phyloP scores from a whole-genome alignment of 352 stramenopile genomes.

The Pythium guiyangense region DNA sequence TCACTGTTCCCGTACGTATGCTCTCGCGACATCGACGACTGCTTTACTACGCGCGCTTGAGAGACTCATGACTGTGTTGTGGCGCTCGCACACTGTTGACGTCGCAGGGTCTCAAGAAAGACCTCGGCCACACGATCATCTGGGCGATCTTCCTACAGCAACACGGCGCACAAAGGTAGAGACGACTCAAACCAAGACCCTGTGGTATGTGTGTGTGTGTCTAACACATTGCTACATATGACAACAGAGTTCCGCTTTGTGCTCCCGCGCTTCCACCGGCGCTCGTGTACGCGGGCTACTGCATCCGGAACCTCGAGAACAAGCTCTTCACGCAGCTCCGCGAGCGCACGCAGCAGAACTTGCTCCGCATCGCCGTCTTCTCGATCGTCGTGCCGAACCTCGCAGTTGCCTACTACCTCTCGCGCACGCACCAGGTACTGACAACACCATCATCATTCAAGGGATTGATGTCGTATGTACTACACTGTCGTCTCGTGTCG shows the following conservation, averaged over 20 bases:
- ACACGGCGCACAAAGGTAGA: slow-evolving; percentile 74
- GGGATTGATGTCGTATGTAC: too few relatives aligned
- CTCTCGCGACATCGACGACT: too few relatives aligned
- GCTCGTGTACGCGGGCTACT: slow-evolving; percentile 76
- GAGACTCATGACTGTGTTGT: not conserved
- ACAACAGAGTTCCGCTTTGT: slow-evolving; percentile 79
- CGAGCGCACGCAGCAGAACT: slow-evolving; percentile 45
- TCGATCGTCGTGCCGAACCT: slow-evolving; percentile 62
- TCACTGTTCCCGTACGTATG: slow-evolving; percentile 45
- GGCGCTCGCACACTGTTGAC: too few relatives aligned
- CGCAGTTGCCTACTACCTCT: slow-evolving; percentile 63
- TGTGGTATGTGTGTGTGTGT: not conserved
- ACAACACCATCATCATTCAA: too few relatives aligned
- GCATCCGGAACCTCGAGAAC: slow-evolving; percentile 62
- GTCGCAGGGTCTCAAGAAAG: slow-evolving; percentile 50
- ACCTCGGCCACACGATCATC: slow-evolving; percentile 57
- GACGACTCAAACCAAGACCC: not conserved
- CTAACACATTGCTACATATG: too few relatives aligned
- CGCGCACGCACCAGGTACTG: slow-evolving; percentile 46
- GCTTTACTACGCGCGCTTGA: too few relatives aligned
- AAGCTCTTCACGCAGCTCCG: slow-evolving; percentile 52
- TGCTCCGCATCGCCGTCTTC: slow-evolving; percentile 45
- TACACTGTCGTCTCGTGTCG: not conserved
- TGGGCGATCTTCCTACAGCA: slow-evolving; percentile 77
- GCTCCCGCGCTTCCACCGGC: slow-evolving; percentile 60